Evolutionary conservation across 768 basidiomycete species (phyloP), one percentile per base, ranked within the genome.

Genomic region (Pleurotus sapidus): DNA sequence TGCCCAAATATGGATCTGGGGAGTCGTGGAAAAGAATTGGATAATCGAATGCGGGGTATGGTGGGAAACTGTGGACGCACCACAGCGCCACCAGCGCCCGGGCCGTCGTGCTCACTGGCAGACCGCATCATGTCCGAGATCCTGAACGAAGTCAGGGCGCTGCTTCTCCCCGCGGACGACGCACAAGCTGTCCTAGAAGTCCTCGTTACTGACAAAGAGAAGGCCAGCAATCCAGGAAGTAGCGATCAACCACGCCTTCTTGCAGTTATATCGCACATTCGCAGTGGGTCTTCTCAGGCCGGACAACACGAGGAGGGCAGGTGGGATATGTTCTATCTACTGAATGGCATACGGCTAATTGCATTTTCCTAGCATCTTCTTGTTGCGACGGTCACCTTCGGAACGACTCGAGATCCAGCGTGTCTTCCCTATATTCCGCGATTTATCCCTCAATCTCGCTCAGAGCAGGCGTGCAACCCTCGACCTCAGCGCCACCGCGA

Each of bases 341-440:
- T 62, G 59, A 59, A 59, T 54, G 8, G 15, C 24, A 60, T 57
- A 15, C 34, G 34, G 56, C 50, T 39, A 45, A 48, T 25, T 55
- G 59, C 43, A 43, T 63, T 38, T 55, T 42, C 56, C 45, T 59
- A 84, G 83, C 60, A 64, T 84, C 27, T 83, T 83, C 60, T 66
- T 85, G 15, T 76, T 80, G 66, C 78, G 74, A 59, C 68, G 66
- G 49, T 77, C 66, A 49, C n/a, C 63, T 30, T 55, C 51, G 7
- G 70, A 72, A 17, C 73, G 72, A 23, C 70, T 81, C 38, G 70
- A 77, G 17, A 70, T 84, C 7, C 73, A 83, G 57, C 77, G 75
- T 49, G 73, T 80, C 2, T 77, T 82, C n/a, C 86, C 86, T 3
- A 80, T 91, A 30, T 77, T 80, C 53, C 77, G 75, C 8, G 69